Conservation (phyloP, 805 yeast genomes). For the Zygosaccharomyces rouxii region DNA sequence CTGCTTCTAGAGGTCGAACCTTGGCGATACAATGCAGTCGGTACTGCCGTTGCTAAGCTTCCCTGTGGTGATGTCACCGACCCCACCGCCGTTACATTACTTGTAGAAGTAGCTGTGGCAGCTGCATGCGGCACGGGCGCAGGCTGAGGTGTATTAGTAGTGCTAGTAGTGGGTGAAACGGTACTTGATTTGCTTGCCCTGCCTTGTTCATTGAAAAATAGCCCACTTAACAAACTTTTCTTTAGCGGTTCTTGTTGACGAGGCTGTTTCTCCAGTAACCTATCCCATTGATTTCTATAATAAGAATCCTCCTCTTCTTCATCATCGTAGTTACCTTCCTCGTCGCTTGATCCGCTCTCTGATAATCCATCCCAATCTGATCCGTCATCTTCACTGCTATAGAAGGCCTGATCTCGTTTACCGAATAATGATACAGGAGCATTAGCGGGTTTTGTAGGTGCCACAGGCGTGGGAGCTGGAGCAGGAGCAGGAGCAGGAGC, state of each 20-base stretch:
- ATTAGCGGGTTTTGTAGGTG: constrained; percentile 5
- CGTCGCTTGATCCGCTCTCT: constrained; percentile 18
- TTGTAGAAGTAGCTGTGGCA: constrained; percentile 5
- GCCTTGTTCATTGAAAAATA: constrained; percentile 24
- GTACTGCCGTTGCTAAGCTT: not conserved
- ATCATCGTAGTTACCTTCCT: constrained; percentile 26
- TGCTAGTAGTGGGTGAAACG: not conserved
- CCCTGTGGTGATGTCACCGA: constrained; percentile 28
- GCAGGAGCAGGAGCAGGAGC: constrained; percentile 11
- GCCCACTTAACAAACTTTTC: constrained; percentile 31
- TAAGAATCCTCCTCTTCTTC: constrained; percentile 33
- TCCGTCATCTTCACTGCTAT: constrained; percentile 35
- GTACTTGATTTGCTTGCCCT: constrained; percentile 1
- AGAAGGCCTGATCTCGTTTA: constrained; percentile 22
- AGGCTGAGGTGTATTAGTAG: not conserved
- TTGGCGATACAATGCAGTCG: constrained; percentile 1
- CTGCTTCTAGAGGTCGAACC: constrained; percentile 14
- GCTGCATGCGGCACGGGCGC: constrained; percentile 3
- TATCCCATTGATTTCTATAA: constrained; percentile 33
- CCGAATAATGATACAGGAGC: constrained; percentile 19
- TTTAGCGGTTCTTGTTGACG: constrained; percentile 21
- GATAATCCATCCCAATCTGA: constrained; percentile 33
- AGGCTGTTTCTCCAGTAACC: constrained; percentile 24
- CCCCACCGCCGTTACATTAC: constrained; percentile 28
- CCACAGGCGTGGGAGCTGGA: constrained; percentile 9